These are phyloP conservation scores for Alloascoidea hylecoeti DNA, from an alignment of 805 yeast genomes.

Conservation along the genomic window DNA sequence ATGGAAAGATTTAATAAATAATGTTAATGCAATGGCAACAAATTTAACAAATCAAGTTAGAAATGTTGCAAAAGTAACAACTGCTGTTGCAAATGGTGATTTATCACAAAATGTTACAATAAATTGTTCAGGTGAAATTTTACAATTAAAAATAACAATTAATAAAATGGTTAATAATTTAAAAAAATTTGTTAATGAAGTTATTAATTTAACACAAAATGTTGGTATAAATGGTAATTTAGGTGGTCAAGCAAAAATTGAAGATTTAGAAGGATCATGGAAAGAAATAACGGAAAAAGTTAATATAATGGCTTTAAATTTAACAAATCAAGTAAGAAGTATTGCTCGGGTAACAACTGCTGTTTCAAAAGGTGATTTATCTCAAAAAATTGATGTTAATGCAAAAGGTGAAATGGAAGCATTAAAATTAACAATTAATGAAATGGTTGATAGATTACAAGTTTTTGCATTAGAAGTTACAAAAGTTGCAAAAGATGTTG, in stretches of 20 bases:
- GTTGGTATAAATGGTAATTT: conserved; percentile 83
- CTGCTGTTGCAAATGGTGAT: conserved; percentile 80
- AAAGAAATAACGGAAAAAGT: conserved; percentile 72
- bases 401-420: conserved; percentile 87
- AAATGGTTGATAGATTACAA: conserved; percentile 86
- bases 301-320: conserved; percentile 76
- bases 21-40: conserved; percentile 82
- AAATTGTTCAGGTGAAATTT: conserved; percentile 70
- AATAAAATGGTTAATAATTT: conserved; percentile 83
- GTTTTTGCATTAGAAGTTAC: conserved; percentile 83
- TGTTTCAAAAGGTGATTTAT: conserved; percentile 80
- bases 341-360: conserved; percentile 88
- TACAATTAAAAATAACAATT: conserved; percentile 71
- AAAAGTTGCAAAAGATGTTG: conserved; percentile 84
- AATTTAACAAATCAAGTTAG: conserved; percentile 81
- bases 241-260: conserved; percentile 79
- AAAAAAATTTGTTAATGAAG: conserved; percentile 72
- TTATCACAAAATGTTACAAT: conserved; percentile 72
- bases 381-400: conserved; percentile 76
- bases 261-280: conserved; percentile 80
- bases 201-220: conserved; percentile 72
- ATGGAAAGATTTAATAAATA: conserved; percentile 79
- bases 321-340: conserved; percentile 79
- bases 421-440: conserved; percentile 72
- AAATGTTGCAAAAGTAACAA: conserved; percentile 76